phyloP scores from a whole-genome alignment of 495 filamentous ascomycete genomes.

The Copromyces sp. region DNA sequence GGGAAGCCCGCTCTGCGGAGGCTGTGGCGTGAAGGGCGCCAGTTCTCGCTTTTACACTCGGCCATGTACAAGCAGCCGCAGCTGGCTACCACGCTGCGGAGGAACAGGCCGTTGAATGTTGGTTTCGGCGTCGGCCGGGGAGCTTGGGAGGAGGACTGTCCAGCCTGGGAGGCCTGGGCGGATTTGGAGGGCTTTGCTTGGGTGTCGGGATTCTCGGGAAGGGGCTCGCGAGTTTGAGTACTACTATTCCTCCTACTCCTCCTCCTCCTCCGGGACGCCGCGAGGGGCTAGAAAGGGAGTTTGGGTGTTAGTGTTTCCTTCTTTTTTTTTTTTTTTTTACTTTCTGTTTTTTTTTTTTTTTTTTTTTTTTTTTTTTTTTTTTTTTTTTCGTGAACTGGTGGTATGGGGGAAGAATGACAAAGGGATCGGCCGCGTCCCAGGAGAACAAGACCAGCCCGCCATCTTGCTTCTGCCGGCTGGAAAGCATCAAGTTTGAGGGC shows the following conservation, averaged over 20 bases:
- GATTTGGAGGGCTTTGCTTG: background rate
- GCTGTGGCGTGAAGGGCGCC: accelerated
- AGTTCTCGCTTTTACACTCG: background rate
- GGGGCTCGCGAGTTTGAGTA: background rate
- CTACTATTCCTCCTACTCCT: background rate
- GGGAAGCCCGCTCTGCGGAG: background rate
- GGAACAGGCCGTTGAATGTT: background rate
- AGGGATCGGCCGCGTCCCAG: background rate
- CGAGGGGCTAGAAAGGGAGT: background rate
- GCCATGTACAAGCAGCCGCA: background rate
- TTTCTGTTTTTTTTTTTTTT: too few relatives aligned
- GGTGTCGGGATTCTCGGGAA: background rate
- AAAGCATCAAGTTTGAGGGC: background rate
- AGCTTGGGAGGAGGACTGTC: background rate
- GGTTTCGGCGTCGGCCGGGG: background rate
- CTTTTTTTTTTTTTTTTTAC: too few relatives aligned
- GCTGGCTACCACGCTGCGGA: background rate
- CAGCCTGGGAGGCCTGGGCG: background rate
- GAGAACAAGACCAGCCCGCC: background rate
- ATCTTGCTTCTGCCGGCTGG: background rate
- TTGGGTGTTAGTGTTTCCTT: background rate
- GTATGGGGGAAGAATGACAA: background rate
- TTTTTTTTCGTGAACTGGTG: background rate
- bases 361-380: too few relatives aligned
- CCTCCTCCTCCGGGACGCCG: background rate